These are phyloP conservation scores for Aspergillus nidulans DNA, from an alignment of 495 filamentous ascomycete species.

Conservation along the genomic window DNA sequence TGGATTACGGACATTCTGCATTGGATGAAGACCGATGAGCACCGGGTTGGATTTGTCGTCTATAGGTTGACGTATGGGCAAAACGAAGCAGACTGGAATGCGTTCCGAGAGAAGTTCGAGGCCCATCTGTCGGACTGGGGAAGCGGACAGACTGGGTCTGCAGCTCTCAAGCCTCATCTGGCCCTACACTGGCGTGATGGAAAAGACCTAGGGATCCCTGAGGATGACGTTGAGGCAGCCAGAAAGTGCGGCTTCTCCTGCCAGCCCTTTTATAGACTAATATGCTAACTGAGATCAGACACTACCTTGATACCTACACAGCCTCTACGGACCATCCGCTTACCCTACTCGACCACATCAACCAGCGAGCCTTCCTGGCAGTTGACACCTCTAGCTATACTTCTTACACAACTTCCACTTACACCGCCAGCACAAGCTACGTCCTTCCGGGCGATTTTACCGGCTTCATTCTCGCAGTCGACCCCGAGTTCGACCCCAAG, in stretches of 20 bases:
- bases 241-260: slow-evolving; percentile 15
- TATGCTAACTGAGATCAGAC: not conserved
- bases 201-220: slow-evolving; percentile 20
- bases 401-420: slow-evolving; percentile 20
- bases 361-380: slow-evolving; percentile 15
- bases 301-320: slow-evolving; percentile 12
- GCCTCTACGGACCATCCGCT: not conserved
- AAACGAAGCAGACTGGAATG: slow-evolving; percentile 24
- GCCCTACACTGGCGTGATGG: slow-evolving; percentile 35
- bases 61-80: slow-evolving; percentile 30
- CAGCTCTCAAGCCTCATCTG: slow-evolving; percentile 19
- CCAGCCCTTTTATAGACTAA: not conserved
- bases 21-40: not conserved
- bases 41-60: slow-evolving; percentile 19
- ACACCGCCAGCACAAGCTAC: slow-evolving; percentile 8
- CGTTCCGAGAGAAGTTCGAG: slow-evolving; percentile 23
- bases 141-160: slow-evolving; percentile 20
- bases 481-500: slow-evolving; percentile 16
- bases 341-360: not conserved
- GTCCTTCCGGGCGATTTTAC: slow-evolving; percentile 16
- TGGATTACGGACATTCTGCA: slow-evolving; percentile 15
- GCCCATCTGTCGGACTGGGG: slow-evolving; percentile 25
- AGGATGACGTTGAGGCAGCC: slow-evolving; percentile 27
- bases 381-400: slow-evolving; percentile 22
- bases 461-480: slow-evolving; percentile 28